Evolutionary conservation across 352 stramenopile species (phyloP).

Genomic region (Phytopythium ostracodes): DNA sequence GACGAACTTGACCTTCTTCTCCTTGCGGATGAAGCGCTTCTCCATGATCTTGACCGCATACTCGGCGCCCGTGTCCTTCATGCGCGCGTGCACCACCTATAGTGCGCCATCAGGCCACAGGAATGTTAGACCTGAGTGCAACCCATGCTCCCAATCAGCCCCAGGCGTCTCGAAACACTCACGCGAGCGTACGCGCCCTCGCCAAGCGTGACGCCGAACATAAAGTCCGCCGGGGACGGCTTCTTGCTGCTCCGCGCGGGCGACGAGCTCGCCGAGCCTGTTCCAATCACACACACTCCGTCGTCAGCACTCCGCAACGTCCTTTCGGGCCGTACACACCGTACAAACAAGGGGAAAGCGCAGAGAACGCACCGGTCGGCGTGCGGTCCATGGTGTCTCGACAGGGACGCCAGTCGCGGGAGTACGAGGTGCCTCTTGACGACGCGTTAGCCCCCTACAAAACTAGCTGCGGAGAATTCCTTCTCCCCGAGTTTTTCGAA

Average conservation of each 20-base stretch:
- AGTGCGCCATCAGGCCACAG: background rate
- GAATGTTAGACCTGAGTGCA: background rate
- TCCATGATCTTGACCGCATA: slow-evolving; percentile 93
- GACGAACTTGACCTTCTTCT: slow-evolving; percentile 91
- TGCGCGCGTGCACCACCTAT: slow-evolving; percentile 82
- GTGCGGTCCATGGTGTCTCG: background rate
- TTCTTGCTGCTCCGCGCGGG: slow-evolving; percentile 55
- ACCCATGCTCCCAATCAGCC: background rate
- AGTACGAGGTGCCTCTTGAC: too few relatives aligned
- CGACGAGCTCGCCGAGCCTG: slow-evolving; percentile 14
- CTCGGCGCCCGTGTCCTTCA: slow-evolving; percentile 83
- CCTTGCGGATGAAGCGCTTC: slow-evolving; percentile 88
- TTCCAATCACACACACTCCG: background rate
- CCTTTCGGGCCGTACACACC: background rate
- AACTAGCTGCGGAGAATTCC: background rate
- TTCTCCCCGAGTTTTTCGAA: background rate
- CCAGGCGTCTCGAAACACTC: slow-evolving; percentile 11
- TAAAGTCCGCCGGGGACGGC: slow-evolving; percentile 83
- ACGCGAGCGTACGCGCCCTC: slow-evolving; percentile 86
- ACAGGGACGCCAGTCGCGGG: background rate
- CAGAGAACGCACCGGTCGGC: background rate
- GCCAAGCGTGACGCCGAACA: slow-evolving; percentile 85
- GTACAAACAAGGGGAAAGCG: background rate
- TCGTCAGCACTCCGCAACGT: background rate
- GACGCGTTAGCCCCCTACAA: background rate